Evolutionary conservation across 2,329 filamentous ascomycete species (phyloP).

Genomic region (Xylaria sp.): DNA sequence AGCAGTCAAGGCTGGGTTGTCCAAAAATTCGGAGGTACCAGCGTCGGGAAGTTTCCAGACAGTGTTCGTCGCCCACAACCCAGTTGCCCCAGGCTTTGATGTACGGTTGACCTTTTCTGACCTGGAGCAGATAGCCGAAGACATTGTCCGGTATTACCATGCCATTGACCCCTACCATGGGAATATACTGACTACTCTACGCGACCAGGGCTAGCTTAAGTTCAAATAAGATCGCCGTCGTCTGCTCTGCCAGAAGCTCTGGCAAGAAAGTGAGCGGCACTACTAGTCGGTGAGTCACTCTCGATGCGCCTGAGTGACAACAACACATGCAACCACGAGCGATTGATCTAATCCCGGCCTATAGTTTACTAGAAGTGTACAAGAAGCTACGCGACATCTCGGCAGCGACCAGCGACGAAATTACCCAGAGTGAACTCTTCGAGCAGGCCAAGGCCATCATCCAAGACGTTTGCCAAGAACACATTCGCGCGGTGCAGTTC

Average conservation of each 20-base stretch:
- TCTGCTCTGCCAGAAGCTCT: slow-evolving; percentile 93
- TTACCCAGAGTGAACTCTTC: slow-evolving; percentile 56
- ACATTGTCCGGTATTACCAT: slow-evolving; percentile 64
- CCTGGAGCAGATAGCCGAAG: slow-evolving; percentile 57
- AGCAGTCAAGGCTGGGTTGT: slow-evolving; percentile 71
- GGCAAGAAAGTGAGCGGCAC: slow-evolving; percentile 94
- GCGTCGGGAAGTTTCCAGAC: slow-evolving; percentile 88
- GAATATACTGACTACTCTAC: slow-evolving; percentile 19
- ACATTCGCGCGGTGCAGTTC: slow-evolving; percentile 70
- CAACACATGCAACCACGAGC: not conserved
- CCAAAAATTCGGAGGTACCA: slow-evolving; percentile 95
- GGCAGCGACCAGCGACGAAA: slow-evolving; percentile 54
- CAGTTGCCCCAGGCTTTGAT: not conserved
- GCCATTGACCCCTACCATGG: slow-evolving; percentile 19
- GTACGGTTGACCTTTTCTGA: slow-evolving; percentile 15
- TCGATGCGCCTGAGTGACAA: slow-evolving; percentile 1
- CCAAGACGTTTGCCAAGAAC: slow-evolving; percentile 79
- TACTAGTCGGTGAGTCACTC: slow-evolving; percentile 78
- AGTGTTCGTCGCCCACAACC: slow-evolving; percentile 53
- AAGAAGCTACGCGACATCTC: slow-evolving; percentile 58
- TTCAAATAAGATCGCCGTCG: slow-evolving; percentile 79
- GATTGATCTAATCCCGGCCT: slow-evolving; percentile 21
- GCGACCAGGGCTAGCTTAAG: slow-evolving; percentile 59
- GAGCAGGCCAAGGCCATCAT: slow-evolving; percentile 74
- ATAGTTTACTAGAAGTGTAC: slow-evolving; percentile 62